A percentile compares a stretch with the other conserved stretches of the same genome.
phyloP scores from a whole-genome alignment of 129 eudicot genomes.

The Solidago caesia region DNA sequence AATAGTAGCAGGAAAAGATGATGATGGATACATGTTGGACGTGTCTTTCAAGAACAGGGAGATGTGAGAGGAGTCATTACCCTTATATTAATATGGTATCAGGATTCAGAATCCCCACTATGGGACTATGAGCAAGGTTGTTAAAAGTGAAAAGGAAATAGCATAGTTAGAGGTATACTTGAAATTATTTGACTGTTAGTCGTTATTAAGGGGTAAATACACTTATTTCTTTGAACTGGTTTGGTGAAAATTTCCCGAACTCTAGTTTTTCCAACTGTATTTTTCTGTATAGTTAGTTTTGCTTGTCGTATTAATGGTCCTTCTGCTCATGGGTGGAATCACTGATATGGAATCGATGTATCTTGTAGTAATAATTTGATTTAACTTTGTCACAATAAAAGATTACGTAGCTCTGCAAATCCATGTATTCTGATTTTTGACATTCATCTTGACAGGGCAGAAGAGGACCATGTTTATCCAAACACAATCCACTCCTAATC shows the following conservation, averaged over 20 bases:
- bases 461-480: conserved; percentile 95
- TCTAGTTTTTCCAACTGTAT: neutral
- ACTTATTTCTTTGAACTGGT: neutral
- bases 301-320: neutral
- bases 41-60: neutral
- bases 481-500: conserved; percentile 94
- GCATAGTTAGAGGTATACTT: neutral
- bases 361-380: neutral
- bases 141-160: neutral
- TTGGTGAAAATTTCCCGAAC: neutral
- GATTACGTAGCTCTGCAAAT: conserved; percentile 3
- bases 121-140: too few species aligned
- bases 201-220: neutral
- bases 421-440: conserved; percentile 7
- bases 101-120: too few species aligned
- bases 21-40: neutral
- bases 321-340: neutral
- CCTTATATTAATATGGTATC: neutral
- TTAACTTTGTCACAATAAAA: neutral
- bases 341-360: conserved; percentile 12
- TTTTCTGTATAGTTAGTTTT: neutral
- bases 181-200: neutral
- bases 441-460: conserved; percentile 57
- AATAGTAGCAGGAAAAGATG: neutral
- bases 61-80: neutral